Evolutionary conservation across 306 rosid species (phyloP).

Genomic region (Prinsepia uniflora): DNA sequence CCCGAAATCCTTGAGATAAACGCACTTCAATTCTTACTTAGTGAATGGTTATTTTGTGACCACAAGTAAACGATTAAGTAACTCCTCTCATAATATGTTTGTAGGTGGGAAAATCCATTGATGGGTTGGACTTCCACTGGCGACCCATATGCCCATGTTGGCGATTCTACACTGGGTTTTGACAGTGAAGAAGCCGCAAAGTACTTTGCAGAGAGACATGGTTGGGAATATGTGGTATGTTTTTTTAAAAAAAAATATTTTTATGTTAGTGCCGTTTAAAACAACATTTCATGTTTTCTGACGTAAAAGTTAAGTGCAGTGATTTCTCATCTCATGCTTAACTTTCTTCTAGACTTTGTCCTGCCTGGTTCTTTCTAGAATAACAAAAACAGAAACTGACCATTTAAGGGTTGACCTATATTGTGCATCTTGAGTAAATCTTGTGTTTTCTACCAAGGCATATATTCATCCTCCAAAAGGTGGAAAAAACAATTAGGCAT

Average conservation of each 20-base stretch:
- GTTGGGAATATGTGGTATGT: constrained; percentile 90
- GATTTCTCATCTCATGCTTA: neutral
- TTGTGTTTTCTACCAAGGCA: neutral
- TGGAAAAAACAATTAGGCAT: neutral
- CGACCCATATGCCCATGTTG: constrained; percentile 89
- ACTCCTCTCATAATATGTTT: constrained; percentile 25
- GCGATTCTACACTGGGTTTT: constrained; percentile 77
- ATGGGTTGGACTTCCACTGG: constrained; percentile 99
- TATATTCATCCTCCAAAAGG: neutral
- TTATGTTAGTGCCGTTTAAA: neutral
- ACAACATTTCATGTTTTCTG: neutral
- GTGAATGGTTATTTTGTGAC: constrained; percentile 6
- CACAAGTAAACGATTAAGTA: constrained; percentile 6
- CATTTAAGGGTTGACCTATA: neutral
- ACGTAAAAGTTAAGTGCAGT: constrained; percentile 3
- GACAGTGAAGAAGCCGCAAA: constrained; percentile 87
- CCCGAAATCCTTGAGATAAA: neutral
- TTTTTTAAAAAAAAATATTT: no score
- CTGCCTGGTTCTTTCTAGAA: neutral
- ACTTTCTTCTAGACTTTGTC: neutral
- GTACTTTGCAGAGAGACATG: constrained; percentile 81
- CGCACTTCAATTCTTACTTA: constrained; percentile 2
- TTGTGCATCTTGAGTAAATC: neutral
- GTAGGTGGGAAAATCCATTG: constrained; percentile 97
- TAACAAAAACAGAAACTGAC: constrained; percentile 2